These are phyloP conservation scores for Vanrija sp. DNA, from an alignment of 1,284 basidiomycete genomes.

Conservation along the genomic window DNA sequence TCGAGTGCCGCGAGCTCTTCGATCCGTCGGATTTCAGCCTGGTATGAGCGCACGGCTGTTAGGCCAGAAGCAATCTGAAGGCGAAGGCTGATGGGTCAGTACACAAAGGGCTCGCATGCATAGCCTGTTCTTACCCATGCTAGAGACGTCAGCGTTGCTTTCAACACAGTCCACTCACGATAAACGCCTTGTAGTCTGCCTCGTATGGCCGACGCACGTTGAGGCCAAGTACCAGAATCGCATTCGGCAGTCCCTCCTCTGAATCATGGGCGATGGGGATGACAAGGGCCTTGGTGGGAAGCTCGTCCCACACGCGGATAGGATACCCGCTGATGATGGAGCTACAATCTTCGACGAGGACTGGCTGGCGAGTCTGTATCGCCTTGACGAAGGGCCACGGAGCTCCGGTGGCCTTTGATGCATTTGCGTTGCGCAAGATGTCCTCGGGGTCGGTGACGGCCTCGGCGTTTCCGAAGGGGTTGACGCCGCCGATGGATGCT, in stretches of 20 bases:
- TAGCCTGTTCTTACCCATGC: conserved; percentile 23
- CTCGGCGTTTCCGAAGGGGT: neutral
- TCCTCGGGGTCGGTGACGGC: conserved; percentile 4
- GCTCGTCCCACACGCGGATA: conserved; percentile 44
- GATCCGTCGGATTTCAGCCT: conserved; percentile 36
- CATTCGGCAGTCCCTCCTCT: conserved; percentile 35
- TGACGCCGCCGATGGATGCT: no score
- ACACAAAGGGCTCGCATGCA: neutral
- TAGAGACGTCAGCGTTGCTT: conserved; percentile 1
- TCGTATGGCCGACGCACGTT: conserved; percentile 45
- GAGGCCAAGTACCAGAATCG: conserved; percentile 48
- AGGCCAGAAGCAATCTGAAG: conserved; percentile 24
- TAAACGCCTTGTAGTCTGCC: conserved; percentile 44
- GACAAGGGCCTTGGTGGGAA: conserved; percentile 45
- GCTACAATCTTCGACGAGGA: conserved; percentile 44
- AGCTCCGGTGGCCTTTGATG: neutral
- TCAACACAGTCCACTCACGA: conserved; percentile 22
- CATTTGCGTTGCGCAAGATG: no score
- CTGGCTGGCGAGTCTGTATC: conserved; percentile 24
- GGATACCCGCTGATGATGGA: conserved; percentile 35
- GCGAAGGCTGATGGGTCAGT: conserved; percentile 11
- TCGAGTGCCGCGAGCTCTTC: conserved; percentile 50
- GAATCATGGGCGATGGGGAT: conserved; percentile 46
- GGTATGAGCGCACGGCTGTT: conserved; percentile 22
- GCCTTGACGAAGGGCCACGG: conserved; percentile 44